phyloP scores from a whole-genome alignment of 2,329 filamentous ascomycete species.

The Metarhizium brunneum region DNA sequence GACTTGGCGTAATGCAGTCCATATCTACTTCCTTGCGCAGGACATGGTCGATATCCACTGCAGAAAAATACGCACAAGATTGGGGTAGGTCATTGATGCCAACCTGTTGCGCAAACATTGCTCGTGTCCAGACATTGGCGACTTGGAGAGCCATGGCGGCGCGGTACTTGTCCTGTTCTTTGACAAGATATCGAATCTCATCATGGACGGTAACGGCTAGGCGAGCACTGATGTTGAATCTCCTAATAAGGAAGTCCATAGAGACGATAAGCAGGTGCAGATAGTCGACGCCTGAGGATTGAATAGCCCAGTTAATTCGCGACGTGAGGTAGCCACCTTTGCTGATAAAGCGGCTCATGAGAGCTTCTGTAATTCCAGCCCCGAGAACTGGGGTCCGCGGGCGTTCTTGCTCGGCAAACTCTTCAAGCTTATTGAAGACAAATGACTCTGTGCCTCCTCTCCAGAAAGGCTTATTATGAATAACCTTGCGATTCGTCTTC shows the following conservation, averaged over 20 bases:
- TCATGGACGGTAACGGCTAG: conserved; percentile 93
- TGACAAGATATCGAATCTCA: conserved; percentile 90
- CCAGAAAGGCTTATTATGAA: conserved; percentile 79
- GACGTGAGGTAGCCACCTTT: conserved; percentile 91
- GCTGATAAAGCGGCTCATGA: conserved; percentile 80
- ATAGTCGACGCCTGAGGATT: conserved; percentile 95
- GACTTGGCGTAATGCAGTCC: conserved; percentile 89
- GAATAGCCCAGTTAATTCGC: conserved; percentile 98
- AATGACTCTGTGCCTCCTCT: conserved; percentile 93
- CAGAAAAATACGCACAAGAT: conserved; percentile 89
- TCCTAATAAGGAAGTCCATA: conserved; percentile 88
- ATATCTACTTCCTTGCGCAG: conserved; percentile 98
- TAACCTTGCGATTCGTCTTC: conserved; percentile 64
- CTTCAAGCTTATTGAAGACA: conserved; percentile 96
- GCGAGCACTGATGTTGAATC: conserved; percentile 76
- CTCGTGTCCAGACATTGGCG: conserved; percentile 90
- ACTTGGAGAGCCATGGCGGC: conserved; percentile 89
- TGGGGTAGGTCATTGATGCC: conserved; percentile 94
- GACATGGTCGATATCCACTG: conserved; percentile 89
- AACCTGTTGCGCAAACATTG: conserved; percentile 95
- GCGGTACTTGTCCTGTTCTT: conserved; percentile 75
- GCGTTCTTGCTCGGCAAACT: conserved; percentile 90
- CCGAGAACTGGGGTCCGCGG: conserved; percentile 88
- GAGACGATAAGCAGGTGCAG: conserved; percentile 84
- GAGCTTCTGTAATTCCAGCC: conserved; percentile 89